These are phyloP conservation scores for Rhododendron kiyosumense DNA, from an alignment of 148 eudicot species.

Conservation along the genomic window DNA sequence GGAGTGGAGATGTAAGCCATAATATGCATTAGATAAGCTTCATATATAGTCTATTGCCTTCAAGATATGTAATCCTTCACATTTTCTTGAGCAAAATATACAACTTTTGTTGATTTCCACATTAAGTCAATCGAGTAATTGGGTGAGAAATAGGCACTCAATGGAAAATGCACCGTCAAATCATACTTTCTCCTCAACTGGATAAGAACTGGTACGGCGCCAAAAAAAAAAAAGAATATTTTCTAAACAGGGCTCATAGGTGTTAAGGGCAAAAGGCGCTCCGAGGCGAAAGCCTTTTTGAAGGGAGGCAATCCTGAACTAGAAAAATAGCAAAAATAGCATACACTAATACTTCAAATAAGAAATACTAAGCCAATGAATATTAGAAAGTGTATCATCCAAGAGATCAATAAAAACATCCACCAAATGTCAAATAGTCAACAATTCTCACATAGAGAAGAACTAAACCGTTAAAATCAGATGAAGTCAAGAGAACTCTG, in stretches of 20 bases:
- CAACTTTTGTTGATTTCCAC: neutral
- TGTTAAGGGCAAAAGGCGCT: neutral
- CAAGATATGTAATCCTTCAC: neutral
- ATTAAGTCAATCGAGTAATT: neutral
- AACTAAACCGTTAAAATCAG: too few species aligned
- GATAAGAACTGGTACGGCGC: neutral
- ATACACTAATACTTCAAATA: neutral
- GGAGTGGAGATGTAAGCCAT: neutral
- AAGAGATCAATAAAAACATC: neutral
- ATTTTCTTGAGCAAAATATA: neutral
- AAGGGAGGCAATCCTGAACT: neutral
- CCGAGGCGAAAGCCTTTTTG: neutral
- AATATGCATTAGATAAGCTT: neutral
- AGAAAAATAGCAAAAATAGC: neutral
- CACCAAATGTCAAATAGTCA: neutral
- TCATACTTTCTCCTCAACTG: neutral
- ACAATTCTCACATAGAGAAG: too few species aligned
- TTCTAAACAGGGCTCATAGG: neutral
- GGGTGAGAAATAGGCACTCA: neutral
- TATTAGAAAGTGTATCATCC: neutral
- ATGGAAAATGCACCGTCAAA: neutral
- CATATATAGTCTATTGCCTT: neutral
- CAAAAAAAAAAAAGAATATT: neutral
- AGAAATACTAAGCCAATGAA: neutral
- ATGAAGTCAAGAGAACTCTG: neutral